Conservation (phyloP, 2,329 filamentous ascomycete genomes). For the Microsporum ferrugineum region DNA sequence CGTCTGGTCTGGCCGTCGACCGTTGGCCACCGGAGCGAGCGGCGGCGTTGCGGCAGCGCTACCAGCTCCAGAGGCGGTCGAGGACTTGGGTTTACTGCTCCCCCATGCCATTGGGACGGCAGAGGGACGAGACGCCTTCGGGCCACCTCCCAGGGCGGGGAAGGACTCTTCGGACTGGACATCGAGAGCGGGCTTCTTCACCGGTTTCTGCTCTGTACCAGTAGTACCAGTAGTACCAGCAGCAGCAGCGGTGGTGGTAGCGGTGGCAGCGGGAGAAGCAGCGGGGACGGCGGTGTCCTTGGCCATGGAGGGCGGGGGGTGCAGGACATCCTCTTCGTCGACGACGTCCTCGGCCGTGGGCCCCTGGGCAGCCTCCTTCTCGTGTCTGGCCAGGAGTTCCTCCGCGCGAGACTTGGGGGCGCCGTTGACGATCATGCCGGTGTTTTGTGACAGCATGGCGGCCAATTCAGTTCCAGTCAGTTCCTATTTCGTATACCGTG, state of each 20-base stretch:
- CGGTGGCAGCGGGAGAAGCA: conserved; percentile 16
- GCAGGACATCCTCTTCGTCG: conserved; percentile 63
- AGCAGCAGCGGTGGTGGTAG: conserved; percentile 25
- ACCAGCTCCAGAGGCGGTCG: conserved; percentile 16
- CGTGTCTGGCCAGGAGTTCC: conserved; percentile 43
- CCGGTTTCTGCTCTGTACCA: conserved; percentile 47
- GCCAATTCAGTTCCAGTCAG: not conserved
- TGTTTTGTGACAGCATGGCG: conserved; percentile 10
- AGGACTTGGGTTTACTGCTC: conserved; percentile 42
- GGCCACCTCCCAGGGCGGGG: conserved; percentile 68
- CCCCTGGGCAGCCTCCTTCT: conserved; percentile 43
- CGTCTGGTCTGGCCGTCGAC: conserved; percentile 31
- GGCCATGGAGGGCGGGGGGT: conserved; percentile 40
- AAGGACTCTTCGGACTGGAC: conserved; percentile 84
- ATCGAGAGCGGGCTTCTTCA: conserved; percentile 48
- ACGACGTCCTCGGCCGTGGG: conserved; percentile 67
- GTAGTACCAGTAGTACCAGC: conserved; percentile 36
- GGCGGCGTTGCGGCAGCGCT: conserved; percentile 36
- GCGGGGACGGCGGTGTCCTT: conserved; percentile 22
- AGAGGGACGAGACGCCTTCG: conserved; percentile 50
- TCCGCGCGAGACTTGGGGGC: conserved; percentile 38
- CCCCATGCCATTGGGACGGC: conserved; percentile 67
- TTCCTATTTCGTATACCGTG: not conserved
- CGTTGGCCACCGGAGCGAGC: conserved; percentile 52
- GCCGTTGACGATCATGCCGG: conserved; percentile 10